Conservation (phyloP, 169 alveolate species). For the Perkinsus marinus region DNA sequence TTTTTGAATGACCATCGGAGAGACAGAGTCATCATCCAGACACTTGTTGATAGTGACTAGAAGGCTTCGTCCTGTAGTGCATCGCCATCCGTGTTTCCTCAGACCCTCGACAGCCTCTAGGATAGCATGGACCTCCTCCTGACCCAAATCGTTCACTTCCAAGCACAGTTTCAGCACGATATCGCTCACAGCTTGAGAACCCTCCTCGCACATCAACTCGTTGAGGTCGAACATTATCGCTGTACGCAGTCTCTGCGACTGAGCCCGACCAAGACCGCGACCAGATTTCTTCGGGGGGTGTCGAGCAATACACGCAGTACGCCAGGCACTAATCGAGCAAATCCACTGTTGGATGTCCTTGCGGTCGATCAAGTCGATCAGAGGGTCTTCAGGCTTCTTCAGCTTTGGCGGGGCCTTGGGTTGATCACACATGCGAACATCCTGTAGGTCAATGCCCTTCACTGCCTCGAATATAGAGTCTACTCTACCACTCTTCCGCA, state of each 20-base stretch:
- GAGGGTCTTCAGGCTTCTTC: background rate
- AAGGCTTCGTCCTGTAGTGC: background rate
- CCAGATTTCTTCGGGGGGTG: background rate
- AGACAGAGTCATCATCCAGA: background rate
- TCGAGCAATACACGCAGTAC: background rate
- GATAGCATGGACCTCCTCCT: background rate
- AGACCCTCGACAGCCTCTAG: background rate
- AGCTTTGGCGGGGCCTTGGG: background rate
- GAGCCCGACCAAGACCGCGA: background rate
- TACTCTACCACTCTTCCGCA: background rate
- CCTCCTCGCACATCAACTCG: background rate
- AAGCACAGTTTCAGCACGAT: background rate
- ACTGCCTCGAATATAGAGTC: background rate
- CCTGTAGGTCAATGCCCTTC: background rate
- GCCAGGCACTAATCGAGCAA: background rate
- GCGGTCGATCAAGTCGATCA: background rate
- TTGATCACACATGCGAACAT: background rate
- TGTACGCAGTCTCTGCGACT: background rate
- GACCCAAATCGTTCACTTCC: background rate
- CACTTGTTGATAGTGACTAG: background rate
- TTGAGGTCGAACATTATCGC: background rate
- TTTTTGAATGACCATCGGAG: background rate
- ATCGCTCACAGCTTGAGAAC: background rate
- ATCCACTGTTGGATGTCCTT: background rate
- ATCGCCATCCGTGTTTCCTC: background rate